These are phyloP conservation scores for Erysimum pusillum DNA, from an alignment of 441 rosid species.

Conservation along the genomic window DNA sequence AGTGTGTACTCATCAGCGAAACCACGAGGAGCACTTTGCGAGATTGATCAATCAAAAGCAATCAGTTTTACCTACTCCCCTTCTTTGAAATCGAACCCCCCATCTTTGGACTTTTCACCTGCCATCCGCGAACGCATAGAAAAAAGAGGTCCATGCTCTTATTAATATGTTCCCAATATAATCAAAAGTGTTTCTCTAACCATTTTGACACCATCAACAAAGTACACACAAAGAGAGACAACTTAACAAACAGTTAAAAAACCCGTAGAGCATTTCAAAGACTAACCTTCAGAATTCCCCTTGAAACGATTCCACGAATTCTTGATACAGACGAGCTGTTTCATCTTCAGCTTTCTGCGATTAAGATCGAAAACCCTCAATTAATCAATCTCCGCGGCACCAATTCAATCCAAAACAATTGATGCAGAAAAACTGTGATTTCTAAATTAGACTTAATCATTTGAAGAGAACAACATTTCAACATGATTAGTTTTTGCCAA, in stretches of 20 bases:
- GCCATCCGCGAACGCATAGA: slow-evolving; percentile 98
- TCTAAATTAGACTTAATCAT: too few relatives aligned
- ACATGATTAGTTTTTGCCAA: too few relatives aligned
- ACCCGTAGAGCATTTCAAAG: neutral
- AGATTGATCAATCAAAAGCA: slow-evolving; percentile 73
- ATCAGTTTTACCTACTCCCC: slow-evolving; percentile 98
- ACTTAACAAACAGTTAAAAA: slow-evolving; percentile 11
- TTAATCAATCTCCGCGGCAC: slow-evolving; percentile 21
- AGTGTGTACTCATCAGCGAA: slow-evolving; percentile 3
- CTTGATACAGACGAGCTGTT: slow-evolving; percentile 94
- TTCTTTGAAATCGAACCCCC: slow-evolving; percentile 97
- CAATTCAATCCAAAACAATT: neutral
- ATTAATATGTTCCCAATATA: slow-evolving; percentile 77
- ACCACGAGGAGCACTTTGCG: slow-evolving; percentile 13
- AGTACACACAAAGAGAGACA: slow-evolving; percentile 32
- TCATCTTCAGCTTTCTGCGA: slow-evolving; percentile 92
- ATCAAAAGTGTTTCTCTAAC: slow-evolving; percentile 58
- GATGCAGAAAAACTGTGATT: too few relatives aligned
- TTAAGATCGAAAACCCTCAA: neutral
- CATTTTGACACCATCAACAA: slow-evolving; percentile 60
- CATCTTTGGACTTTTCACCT: slow-evolving; percentile 99
- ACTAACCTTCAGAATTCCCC: slow-evolving; percentile 95
- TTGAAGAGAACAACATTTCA: too few relatives aligned
- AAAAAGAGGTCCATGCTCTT: slow-evolving; percentile 94
- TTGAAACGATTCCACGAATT: slow-evolving; percentile 94